phyloP scores from a whole-genome alignment of 225 moss, liverwort and hornwort species.

The Asterella californica region DNA sequence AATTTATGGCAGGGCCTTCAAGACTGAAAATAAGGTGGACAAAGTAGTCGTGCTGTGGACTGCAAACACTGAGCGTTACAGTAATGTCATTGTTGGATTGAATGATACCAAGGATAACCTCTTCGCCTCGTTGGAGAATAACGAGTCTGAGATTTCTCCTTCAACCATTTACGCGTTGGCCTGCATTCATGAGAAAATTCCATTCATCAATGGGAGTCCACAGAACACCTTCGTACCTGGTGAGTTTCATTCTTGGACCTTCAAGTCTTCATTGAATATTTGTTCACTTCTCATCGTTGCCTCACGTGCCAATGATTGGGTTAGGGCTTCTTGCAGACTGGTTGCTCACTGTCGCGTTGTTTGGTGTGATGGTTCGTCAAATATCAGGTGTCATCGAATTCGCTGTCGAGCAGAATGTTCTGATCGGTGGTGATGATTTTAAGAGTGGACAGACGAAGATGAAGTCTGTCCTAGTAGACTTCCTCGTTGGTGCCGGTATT shows the following conservation, averaged over 20 bases:
- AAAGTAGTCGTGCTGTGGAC: constrained; percentile 97
- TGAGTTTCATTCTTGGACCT: constrained; percentile 20
- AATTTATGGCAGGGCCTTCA: constrained; percentile 55
- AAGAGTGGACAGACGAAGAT: constrained; percentile 99
- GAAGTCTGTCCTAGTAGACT: constrained; percentile 97
- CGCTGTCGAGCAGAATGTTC: constrained; percentile 73
- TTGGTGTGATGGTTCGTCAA: neutral
- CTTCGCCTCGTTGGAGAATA: constrained; percentile 62
- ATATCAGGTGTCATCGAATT: constrained; percentile 77
- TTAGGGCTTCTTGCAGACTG: neutral
- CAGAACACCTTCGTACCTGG: constrained; percentile 97
- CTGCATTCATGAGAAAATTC: constrained; percentile 87
- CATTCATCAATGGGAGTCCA: constrained; percentile 94
- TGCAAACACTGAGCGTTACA: constrained; percentile 97
- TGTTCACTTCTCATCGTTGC: neutral
- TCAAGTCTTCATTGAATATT: neutral
- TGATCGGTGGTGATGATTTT: constrained; percentile 93
- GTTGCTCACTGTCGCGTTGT: neutral
- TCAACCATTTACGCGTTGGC: constrained; percentile 87
- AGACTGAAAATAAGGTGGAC: constrained; percentile 63
- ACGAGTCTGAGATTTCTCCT: constrained; percentile 80
- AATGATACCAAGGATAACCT: constrained; percentile 85
- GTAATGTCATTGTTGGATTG: constrained; percentile 79
- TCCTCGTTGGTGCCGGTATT: constrained; percentile 91
- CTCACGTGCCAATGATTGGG: neutral